These are phyloP conservation scores for Tetracentron sinense DNA, from an alignment of 164 flowering plant genomes.

Conservation along the genomic window DNA sequence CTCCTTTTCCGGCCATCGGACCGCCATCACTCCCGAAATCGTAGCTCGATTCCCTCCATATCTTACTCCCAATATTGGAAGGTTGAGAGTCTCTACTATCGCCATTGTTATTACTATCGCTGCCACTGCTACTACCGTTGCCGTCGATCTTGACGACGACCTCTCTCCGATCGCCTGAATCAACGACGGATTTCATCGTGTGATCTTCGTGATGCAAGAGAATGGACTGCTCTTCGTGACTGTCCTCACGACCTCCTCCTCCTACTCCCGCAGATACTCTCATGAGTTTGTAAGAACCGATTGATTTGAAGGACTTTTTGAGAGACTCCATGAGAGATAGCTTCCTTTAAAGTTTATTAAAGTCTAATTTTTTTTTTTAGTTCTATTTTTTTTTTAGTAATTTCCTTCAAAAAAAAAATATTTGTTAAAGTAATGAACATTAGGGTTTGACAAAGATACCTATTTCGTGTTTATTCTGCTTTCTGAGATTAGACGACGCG, in stretches of 20 bases:
- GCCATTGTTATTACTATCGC: neutral
- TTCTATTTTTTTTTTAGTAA: no score
- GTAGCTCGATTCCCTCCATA: slow-evolving; percentile 36
- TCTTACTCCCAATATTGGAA: neutral
- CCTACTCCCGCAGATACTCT: slow-evolving; percentile 6
- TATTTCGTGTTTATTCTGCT: no score
- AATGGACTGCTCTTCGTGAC: slow-evolving; percentile 22
- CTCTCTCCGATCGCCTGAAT: slow-evolving; percentile 6
- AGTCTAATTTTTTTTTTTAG: no score
- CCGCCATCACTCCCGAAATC: slow-evolving; percentile 29
- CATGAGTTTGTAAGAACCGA: slow-evolving; percentile 15
- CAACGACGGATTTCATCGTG: neutral
- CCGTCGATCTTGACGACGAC: slow-evolving; percentile 31
- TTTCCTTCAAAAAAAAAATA: no score
- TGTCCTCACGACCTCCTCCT: neutral
- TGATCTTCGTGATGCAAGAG: slow-evolving; percentile 10
- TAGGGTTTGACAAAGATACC: no score
- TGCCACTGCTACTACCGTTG: neutral
- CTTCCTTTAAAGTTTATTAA: no score
- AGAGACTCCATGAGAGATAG: no score
- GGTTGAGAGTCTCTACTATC: neutral
- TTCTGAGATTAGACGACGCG: no score
- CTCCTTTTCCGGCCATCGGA: neutral
- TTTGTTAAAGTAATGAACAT: no score
- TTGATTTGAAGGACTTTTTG: slow-evolving; percentile 18